Percentiles rank a stretch among this genome's conserved stretches.
Conservation (phyloP, 768 basidiomycete species). For the Kondoa malvinella region DNA sequence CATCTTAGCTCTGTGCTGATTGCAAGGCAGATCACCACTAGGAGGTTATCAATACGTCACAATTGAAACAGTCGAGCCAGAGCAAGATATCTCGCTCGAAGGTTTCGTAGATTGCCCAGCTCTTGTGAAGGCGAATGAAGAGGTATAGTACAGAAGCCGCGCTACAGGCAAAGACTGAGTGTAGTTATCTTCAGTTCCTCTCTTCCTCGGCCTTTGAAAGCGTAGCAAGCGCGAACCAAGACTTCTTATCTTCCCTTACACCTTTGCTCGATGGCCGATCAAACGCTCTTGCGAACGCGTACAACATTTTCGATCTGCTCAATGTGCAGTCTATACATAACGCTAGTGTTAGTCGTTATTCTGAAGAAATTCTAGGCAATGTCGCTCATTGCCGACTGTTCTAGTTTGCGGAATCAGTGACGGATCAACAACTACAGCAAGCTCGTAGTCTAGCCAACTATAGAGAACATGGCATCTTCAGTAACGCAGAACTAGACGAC, state of each 20-base stretch:
- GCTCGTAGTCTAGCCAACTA: constrained; percentile 58
- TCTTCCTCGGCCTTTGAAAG: constrained; percentile 33
- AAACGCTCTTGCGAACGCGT: constrained; percentile 13
- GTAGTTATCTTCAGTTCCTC: neutral
- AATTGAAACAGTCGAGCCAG: constrained; percentile 22
- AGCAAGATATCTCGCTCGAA: constrained; percentile 17
- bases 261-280: constrained; percentile 13
- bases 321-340: constrained; percentile 56
- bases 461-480: constrained; percentile 63
- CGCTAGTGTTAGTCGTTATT: constrained; percentile 28
- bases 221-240: constrained; percentile 6
- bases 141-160: neutral
- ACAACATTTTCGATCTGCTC: constrained; percentile 15
- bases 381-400: neutral
- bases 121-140: neutral
- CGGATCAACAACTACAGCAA: constrained; percentile 48
- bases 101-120: constrained; percentile 15
- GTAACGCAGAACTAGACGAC: constrained; percentile 44
- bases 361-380: too few relatives aligned
- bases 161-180: constrained; percentile 26
- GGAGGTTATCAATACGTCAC: constrained; percentile 67
- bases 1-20: constrained; percentile 53
- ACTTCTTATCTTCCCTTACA: constrained; percentile 1
- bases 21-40: constrained; percentile 37
- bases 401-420: neutral